phyloP scores from a whole-genome alignment of 306 rosid species.

The Geum urbanum region DNA sequence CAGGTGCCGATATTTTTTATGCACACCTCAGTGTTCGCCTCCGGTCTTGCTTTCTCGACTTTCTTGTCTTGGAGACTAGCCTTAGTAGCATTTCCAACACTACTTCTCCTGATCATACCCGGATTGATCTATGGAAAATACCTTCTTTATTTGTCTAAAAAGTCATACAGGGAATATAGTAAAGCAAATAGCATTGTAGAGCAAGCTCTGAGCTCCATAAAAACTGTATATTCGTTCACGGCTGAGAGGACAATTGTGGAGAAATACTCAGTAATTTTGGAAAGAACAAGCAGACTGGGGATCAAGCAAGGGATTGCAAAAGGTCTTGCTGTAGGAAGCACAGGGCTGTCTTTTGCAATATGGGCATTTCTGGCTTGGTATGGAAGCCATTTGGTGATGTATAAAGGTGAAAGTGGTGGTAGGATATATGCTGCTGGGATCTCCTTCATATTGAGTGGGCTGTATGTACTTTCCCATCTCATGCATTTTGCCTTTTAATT shows the following conservation, averaged over 20 bases:
- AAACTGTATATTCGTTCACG: conserved; percentile 77
- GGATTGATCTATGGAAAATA: conserved; percentile 85
- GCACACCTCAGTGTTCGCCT: conserved; percentile 80
- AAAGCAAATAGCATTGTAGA: conserved; percentile 66
- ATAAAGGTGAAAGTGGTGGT: conserved; percentile 86
- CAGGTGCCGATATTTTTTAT: conserved; percentile 81
- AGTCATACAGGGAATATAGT: conserved; percentile 50
- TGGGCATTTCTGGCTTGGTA: conserved; percentile 99
- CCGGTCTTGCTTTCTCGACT: conserved; percentile 69
- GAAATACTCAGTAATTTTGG: conserved; percentile 57
- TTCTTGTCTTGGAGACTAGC: conserved; percentile 83
- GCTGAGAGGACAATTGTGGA: conserved; percentile 64
- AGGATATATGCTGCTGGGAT: conserved; percentile 82
- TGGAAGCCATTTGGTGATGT: conserved; percentile 90
- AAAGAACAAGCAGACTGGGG: conserved; percentile 64
- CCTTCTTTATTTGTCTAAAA: conserved; percentile 55
- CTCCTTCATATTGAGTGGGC: conserved; percentile 82
- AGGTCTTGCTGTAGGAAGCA: conserved; percentile 85
- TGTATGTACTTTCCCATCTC: conserved; percentile 43
- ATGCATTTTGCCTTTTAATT: background rate
- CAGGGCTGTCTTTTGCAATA: conserved; percentile 70
- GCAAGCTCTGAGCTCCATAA: conserved; percentile 79
- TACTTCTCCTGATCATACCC: conserved; percentile 73
- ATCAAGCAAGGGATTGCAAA: conserved; percentile 87
- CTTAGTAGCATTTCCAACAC: conserved; percentile 72